phyloP scores from a whole-genome alignment of 2,329 filamentous ascomycete species.

The Didymella arachidicola region DNA sequence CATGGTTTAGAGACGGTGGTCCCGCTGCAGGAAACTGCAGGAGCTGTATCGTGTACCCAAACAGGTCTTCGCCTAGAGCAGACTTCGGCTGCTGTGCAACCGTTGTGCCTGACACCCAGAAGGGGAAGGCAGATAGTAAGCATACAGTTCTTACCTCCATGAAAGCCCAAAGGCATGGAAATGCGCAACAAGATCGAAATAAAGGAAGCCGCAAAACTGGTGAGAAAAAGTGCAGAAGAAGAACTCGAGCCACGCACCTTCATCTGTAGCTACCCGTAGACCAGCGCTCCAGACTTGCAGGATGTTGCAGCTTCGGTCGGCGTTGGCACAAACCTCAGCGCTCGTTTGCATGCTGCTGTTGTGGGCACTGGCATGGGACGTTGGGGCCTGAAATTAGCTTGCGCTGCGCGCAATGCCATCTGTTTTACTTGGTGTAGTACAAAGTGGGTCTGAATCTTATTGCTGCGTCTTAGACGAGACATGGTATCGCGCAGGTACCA shows the following conservation, averaged over 20 bases:
- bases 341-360: slow-evolving; percentile 21
- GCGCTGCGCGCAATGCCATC: slow-evolving; percentile 7
- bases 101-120: neutral
- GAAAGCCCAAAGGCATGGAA: neutral
- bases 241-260: slow-evolving; percentile 41
- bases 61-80: neutral
- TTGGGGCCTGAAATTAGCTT: slow-evolving; percentile 6
- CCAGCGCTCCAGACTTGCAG: slow-evolving; percentile 19
- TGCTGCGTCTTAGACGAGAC: slow-evolving; percentile 19
- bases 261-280: slow-evolving; percentile 22
- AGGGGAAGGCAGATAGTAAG: no score
- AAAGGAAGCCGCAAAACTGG: slow-evolving; percentile 13
- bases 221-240: slow-evolving; percentile 30
- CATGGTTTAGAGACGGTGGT: neutral
- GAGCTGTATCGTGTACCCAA: slow-evolving; percentile 6
- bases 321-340: slow-evolving; percentile 4
- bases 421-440: slow-evolving; percentile 18
- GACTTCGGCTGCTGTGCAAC: slow-evolving; percentile 1
- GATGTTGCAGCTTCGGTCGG: slow-evolving; percentile 17
- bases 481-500: slow-evolving; percentile 31
- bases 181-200: slow-evolving; percentile 2
- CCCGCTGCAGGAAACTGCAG: slow-evolving; percentile 5
- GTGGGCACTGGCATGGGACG: slow-evolving; percentile 28
- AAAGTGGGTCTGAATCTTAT: slow-evolving; percentile 21
- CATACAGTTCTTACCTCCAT: neutral